A percentile compares a stretch with the other conserved stretches of the same genome.
phyloP scores from a whole-genome alignment of 2,329 filamentous ascomycete genomes.

The Didymella keratinophila region DNA sequence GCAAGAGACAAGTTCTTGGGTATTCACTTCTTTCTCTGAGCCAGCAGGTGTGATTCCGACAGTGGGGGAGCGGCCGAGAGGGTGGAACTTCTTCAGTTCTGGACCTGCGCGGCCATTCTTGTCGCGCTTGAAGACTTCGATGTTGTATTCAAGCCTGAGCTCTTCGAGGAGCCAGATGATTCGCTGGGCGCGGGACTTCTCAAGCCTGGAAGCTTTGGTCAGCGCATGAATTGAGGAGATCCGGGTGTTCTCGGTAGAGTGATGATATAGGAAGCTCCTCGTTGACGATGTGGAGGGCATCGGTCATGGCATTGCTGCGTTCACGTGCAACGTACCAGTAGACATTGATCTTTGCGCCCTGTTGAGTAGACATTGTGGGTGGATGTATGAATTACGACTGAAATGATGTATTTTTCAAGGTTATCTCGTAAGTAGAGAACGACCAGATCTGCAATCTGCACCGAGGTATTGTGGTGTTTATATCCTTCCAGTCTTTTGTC shows the following conservation, averaged over 20 bases:
- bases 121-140: constrained; percentile 78
- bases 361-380: constrained; percentile 32
- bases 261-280: background rate
- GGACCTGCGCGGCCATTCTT: constrained; percentile 73
- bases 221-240: background rate
- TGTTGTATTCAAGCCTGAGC: constrained; percentile 77
- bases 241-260: background rate
- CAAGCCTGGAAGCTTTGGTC: constrained; percentile 67
- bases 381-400: too few relatives aligned
- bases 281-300: background rate
- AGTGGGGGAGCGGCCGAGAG: constrained; percentile 86
- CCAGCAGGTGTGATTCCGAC: constrained; percentile 67
- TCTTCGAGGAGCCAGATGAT: constrained; percentile 88
- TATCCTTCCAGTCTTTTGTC: constrained; percentile 10
- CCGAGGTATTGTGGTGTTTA: constrained; percentile 8
- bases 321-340: constrained; percentile 43
- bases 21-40: constrained; percentile 51
- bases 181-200: constrained; percentile 81
- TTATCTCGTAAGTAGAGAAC: background rate
- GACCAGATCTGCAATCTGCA: background rate
- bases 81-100: constrained; percentile 79
- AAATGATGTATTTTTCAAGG: too few relatives aligned
- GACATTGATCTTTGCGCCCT: constrained; percentile 47
- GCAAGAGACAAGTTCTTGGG: background rate
- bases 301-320: background rate